Base-by-base conservation (phyloP, 2,329 filamentous ascomycete genomes). In the Fusarium penzigii region DNA sequence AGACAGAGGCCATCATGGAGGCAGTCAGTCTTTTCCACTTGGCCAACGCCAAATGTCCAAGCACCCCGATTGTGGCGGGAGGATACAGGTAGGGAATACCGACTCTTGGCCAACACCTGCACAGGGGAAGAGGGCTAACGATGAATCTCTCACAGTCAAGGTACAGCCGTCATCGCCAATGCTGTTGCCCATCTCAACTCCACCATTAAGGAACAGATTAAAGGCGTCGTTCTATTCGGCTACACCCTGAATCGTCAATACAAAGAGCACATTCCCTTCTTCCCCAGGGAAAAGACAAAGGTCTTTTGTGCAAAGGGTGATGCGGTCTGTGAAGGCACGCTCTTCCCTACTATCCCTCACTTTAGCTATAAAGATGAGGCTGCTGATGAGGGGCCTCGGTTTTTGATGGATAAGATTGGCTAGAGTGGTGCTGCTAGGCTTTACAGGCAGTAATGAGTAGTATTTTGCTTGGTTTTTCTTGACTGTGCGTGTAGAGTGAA, bases 241-340 rank as follows among this genome's bases (percentile, higher is more conserved):
- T 73, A 74, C 56, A 73, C 72, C 49, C 69, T 72, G 65, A 74
- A 75, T 60, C 50, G 65, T 48, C 72, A 75, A 61, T 71, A 74
- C 51, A 44, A 46, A 7, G 70, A 71, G 34, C 52, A 60, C 38
- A 73, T 75, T 39, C 67, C 67, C 49, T 67, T 71, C 56, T 75
- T 68, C 54, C 66, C 70, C 1, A 46, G 47, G 2, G 59, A 64
- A 41, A 62, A 65, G 43, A 67, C 67, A 17, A 51, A 66, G 53
- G 62, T 75, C 12, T 75, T 64, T 62, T 75, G 73, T 60, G 65
- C 65, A 7, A n/a, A 39, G 4, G 57, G 58, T 6, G 73, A 75
- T 34, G 55, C 58, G 6, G 66, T 73, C 29, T 73, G 70, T 55
- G 46, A 20, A 7, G 72, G 72, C 20, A 65, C 63, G 5, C 62